A percentile compares a stretch with the other conserved stretches of the same genome.
Evolutionary conservation across 116 monocot species (phyloP).

Genomic region (Trichopus zeylanicus): DNA sequence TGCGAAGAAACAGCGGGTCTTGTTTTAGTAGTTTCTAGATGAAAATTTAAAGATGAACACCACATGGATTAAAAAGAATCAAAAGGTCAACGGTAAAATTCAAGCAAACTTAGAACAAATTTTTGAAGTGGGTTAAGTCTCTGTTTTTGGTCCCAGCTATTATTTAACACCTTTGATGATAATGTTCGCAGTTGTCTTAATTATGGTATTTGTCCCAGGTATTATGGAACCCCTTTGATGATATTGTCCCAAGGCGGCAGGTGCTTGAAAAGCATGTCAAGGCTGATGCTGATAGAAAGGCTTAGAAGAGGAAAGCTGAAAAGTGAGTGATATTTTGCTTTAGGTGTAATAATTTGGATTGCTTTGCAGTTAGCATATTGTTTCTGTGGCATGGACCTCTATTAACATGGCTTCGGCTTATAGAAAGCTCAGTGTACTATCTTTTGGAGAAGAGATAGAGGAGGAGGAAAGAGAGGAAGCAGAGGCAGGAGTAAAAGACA

Average conservation of each 20-base stretch:
- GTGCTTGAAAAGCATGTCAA: conserved; percentile 41
- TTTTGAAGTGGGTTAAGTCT: no score
- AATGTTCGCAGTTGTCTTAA: neutral
- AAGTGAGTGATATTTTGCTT: conserved; percentile 40
- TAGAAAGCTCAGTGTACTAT: conserved; percentile 85
- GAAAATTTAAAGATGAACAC: no score
- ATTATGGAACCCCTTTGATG: conserved; percentile 95
- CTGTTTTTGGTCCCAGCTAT: no score
- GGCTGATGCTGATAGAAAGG: conserved; percentile 25
- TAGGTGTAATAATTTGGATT: neutral
- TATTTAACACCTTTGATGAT: no score
- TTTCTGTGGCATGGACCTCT: neutral
- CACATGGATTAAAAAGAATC: no score
- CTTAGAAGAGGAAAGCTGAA: conserved; percentile 56
- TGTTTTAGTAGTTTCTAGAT: no score
- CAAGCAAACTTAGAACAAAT: no score
- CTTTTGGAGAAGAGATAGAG: conserved; percentile 98
- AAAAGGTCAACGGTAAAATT: no score
- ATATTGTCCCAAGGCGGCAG: conserved; percentile 71
- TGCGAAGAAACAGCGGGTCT: no score
- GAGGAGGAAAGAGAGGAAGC: conserved; percentile 84
- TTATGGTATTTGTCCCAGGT: conserved; percentile 37
- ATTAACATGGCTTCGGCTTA: conserved; percentile 1
- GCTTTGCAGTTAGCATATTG: neutral
- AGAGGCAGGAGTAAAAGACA: conserved; percentile 40